Conservation (phyloP, 2,329 filamentous ascomycete genomes). For the Boeremia exigua region DNA sequence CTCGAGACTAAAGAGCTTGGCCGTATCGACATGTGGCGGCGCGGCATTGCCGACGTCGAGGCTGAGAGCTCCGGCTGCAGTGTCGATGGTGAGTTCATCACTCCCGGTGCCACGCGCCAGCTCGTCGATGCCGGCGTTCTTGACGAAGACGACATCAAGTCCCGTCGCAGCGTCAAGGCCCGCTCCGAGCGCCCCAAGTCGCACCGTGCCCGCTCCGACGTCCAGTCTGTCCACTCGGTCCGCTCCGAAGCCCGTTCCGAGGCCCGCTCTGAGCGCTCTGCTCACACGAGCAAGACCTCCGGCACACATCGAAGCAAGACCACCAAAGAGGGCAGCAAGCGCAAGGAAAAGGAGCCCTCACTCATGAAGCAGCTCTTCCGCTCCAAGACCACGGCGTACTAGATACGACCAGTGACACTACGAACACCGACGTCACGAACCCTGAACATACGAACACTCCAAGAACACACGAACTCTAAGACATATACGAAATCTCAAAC, state of each 20-base stretch:
- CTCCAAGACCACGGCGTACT: slow-evolving; percentile 34
- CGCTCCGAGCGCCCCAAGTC: slow-evolving; percentile 32
- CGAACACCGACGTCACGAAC: not conserved
- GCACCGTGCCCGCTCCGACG: slow-evolving; percentile 27
- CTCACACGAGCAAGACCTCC: slow-evolving; percentile 36
- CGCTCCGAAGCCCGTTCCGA: slow-evolving; percentile 27
- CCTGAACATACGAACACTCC: not conserved
- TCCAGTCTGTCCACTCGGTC: slow-evolving; percentile 27
- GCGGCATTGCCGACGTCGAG: slow-evolving; percentile 66
- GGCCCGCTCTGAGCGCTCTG: slow-evolving; percentile 34
- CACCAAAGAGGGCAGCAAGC: slow-evolving; percentile 33
- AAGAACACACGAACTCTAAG: not conserved
- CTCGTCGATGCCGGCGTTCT: slow-evolving; percentile 54
- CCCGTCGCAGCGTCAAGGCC: slow-evolving; percentile 38
- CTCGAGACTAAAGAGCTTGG: slow-evolving; percentile 63
- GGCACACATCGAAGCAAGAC: slow-evolving; percentile 31
- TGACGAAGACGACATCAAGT: slow-evolving; percentile 56
- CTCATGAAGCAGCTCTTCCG: slow-evolving; percentile 53
- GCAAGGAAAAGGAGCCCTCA: slow-evolving; percentile 52
- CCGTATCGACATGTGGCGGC: slow-evolving; percentile 67
- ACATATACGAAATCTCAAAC: too few relatives aligned
- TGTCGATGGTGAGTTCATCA: slow-evolving; percentile 71
- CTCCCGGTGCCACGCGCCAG: slow-evolving; percentile 59
- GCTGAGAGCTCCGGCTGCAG: slow-evolving; percentile 63
- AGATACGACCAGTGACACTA: not conserved